Conservation (phyloP, 2,329 filamentous ascomycete species). For the Exophiala spinifera region DNA sequence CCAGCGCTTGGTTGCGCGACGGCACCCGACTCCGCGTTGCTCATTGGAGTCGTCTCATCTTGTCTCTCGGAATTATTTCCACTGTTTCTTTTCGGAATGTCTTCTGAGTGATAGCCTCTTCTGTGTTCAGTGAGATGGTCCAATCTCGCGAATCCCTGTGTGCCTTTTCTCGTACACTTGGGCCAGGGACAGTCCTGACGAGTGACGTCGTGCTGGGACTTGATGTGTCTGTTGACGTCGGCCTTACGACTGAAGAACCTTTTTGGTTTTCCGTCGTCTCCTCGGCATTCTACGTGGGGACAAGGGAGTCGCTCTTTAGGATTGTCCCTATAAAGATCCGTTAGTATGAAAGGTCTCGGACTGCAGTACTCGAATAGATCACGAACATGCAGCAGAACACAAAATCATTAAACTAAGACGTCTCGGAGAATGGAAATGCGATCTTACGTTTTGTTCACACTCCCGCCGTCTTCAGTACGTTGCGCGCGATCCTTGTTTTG, state of each 20-base stretch:
- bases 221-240: constrained; percentile 50
- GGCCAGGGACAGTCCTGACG: constrained; percentile 44
- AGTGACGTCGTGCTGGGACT: constrained; percentile 42
- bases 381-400: too few relatives aligned
- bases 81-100: constrained; percentile 35
- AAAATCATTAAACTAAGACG: too few relatives aligned
- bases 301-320: constrained; percentile 21
- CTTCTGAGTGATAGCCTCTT: constrained; percentile 53
- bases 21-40: not conserved
- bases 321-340: not conserved
- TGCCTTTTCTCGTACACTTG: constrained; percentile 46
- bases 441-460: too few relatives aligned
- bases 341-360: too few relatives aligned
- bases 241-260: constrained; percentile 44
- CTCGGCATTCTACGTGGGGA: constrained; percentile 28
- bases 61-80: constrained; percentile 1
- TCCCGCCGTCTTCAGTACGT: too few relatives aligned
- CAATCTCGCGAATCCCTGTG: constrained; percentile 52
- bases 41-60: not conserved
- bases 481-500: too few relatives aligned
- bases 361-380: too few relatives aligned
- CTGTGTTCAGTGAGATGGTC: constrained; percentile 59
- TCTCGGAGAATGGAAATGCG: too few relatives aligned
- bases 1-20: too few relatives aligned
- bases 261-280: constrained; percentile 17